phyloP scores from a whole-genome alignment of 2,329 filamentous ascomycete genomes.

The Ophiostoma montium region DNA sequence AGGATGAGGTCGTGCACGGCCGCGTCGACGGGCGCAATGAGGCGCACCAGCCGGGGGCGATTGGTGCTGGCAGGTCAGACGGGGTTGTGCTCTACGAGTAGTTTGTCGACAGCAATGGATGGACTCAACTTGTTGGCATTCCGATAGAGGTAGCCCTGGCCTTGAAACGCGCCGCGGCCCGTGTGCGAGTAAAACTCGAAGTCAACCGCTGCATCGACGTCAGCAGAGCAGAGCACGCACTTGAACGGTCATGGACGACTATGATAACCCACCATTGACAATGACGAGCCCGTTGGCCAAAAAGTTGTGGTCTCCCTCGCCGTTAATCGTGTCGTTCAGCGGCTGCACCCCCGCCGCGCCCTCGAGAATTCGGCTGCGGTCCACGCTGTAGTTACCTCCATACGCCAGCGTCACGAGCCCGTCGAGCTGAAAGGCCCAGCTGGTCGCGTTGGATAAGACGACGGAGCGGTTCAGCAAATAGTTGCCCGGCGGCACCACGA shows the following conservation, averaged over 20 bases:
- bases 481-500: background rate
- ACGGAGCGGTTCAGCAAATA: conserved; percentile 14
- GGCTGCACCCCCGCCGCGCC: conserved; percentile 17
- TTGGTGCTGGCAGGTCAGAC: background rate
- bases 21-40: background rate
- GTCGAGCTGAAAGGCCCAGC: conserved; percentile 21
- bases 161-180: conserved; percentile 32
- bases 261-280: conserved; percentile 16
- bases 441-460: conserved; percentile 4
- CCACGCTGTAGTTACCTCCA: conserved; percentile 17
- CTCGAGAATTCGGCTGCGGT: conserved; percentile 19
- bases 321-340: conserved; percentile 20
- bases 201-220: conserved; percentile 18
- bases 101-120: too few relatives aligned
- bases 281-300: conserved; percentile 19
- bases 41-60: background rate
- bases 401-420: conserved; percentile 19
- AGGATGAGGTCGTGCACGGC: background rate
- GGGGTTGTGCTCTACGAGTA: background rate
- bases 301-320: conserved; percentile 20
- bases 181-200: conserved; percentile 30
- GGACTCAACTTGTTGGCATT: conserved; percentile 9
- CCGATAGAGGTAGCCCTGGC: conserved; percentile 31
- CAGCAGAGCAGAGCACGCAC: background rate
- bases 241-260: too few relatives aligned